Percentiles rank a stretch among this genome's conserved stretches.
These are phyloP conservation scores for Excoecaria cochinchinensis DNA, from an alignment of 345 rosid species.

Conservation along the genomic window DNA sequence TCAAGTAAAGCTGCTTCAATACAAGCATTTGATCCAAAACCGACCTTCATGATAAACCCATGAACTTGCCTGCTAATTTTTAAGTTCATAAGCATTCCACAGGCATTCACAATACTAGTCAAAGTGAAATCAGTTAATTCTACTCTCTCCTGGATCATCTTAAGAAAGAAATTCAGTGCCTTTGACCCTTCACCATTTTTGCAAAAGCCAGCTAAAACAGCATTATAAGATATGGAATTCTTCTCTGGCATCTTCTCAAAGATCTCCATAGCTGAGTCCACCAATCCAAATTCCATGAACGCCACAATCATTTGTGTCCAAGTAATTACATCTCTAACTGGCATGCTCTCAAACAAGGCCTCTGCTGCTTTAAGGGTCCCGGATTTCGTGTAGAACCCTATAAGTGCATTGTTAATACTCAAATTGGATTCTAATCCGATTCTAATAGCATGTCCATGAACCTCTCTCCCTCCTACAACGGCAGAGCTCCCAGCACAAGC, in stretches of 20 bases:
- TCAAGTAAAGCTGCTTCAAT: constrained; percentile 71
- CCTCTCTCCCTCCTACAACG: constrained; percentile 49
- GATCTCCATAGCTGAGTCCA: constrained; percentile 57
- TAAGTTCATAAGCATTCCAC: constrained; percentile 48
- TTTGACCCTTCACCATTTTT: constrained; percentile 49
- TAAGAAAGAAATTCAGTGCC: constrained; percentile 49
- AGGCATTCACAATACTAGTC: constrained; percentile 59
- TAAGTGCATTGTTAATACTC: constrained; percentile 66
- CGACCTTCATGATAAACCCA: constrained; percentile 65
- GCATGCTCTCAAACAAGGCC: constrained; percentile 51
- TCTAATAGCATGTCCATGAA: constrained; percentile 66
- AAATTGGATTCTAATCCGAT: constrained; percentile 48
- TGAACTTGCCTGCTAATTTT: constrained; percentile 68
- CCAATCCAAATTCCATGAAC: constrained; percentile 63
- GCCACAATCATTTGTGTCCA: constrained; percentile 66
- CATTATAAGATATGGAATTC: constrained; percentile 58
- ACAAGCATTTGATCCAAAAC: constrained; percentile 50
- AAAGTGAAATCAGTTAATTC: constrained; percentile 63
- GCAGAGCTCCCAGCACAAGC: constrained; percentile 50
- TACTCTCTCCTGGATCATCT: constrained; percentile 54
- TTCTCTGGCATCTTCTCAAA: constrained; percentile 63
- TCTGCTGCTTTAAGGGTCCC: constrained; percentile 45
- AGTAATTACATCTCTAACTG: constrained; percentile 53
- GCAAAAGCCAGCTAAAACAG: constrained; percentile 68
- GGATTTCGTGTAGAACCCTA: constrained; percentile 58